Conservation (phyloP, 148 eudicot species). For the Chenopodium album region DNA sequence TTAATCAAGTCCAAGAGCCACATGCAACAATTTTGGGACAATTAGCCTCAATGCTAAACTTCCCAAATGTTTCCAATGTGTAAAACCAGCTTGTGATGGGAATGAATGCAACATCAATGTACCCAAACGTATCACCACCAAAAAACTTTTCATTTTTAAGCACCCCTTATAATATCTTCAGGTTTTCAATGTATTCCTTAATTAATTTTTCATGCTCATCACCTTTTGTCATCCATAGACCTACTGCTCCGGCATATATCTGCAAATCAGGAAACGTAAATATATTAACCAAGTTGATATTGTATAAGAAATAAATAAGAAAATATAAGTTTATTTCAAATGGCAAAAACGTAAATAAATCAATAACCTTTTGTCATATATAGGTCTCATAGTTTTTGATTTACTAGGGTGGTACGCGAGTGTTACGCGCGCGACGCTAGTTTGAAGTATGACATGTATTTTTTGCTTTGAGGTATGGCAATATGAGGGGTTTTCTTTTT, state of each 20-base stretch:
- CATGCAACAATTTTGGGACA: slow-evolving; percentile 21
- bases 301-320: too few relatives aligned
- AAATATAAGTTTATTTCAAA: too few relatives aligned
- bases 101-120: slow-evolving; percentile 18
- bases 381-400: too few relatives aligned
- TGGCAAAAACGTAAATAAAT: too few relatives aligned
- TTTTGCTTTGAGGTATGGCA: too few relatives aligned
- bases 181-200: slow-evolving; percentile 12
- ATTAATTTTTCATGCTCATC: slow-evolving; percentile 1
- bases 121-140: slow-evolving; percentile 26
- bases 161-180: slow-evolving; percentile 11
- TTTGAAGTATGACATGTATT: too few relatives aligned
- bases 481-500: too few relatives aligned
- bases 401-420: too few relatives aligned
- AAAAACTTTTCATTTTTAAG: slow-evolving; percentile 13
- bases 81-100: slow-evolving; percentile 22
- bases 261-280: neutral
- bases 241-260: slow-evolving; percentile 7
- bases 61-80: slow-evolving; percentile 18
- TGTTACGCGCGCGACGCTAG: too few relatives aligned
- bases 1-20: slow-evolving; percentile 9
- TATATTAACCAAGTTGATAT: too few relatives aligned
- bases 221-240: slow-evolving; percentile 13
- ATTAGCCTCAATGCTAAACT: slow-evolving; percentile 7
- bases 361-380: too few relatives aligned